Base-by-base conservation (phyloP, 1,284 basidiomycete genomes). In the Apiotrichum mycotoxinovorans region DNA sequence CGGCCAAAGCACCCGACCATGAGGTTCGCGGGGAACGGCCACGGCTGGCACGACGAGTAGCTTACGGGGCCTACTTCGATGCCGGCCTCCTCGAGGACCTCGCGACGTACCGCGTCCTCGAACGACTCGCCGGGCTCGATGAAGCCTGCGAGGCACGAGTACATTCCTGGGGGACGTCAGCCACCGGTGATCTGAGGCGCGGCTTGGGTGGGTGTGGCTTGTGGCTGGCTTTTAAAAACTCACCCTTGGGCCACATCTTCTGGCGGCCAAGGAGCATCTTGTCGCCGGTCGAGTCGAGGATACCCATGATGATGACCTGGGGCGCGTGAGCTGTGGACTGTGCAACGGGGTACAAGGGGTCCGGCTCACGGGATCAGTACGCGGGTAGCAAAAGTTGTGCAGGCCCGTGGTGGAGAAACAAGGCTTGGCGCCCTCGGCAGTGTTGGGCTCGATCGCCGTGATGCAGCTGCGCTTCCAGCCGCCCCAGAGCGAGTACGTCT, bases 41-140 rank as follows among this genome's bases (percentile, higher is more conserved):
- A 78, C 44, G 76, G 76, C 61, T 78, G 76, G 60, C 69, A 72
- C 9, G 72, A 75, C 5, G 73, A 74, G 63, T 98, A 98, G 62
- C 82, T 81, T 12, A 95, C 85, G 60, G 89, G 83, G 78, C 86
- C 88, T 10, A 94, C 89, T 43, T 82, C 83, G 22, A 98, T 83
- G 7, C 95, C 95, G 0, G 91, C 89, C 76, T 98, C 95, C 75
- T 98, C 95, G 83, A 91, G 88, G 66, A 96, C 88, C 76, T 98
- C 95, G 33, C 95, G 83, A 60, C 85, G 83, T 18, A 98, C 93
- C 0, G 93, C 88, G 66, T 98, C 94, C 76, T 98, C 95, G 63
- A 98, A 88, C 0, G 87, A 85, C 76, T 96, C 93, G n/a, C 88
- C 92, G 2, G 91, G 89, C 73, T 96, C 92, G 54, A 91, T 84